Percentiles rank a stretch among this genome's conserved stretches.
Conservation (phyloP, 768 basidiomycete genomes). For the Brasilioporus rufonigricans region DNA sequence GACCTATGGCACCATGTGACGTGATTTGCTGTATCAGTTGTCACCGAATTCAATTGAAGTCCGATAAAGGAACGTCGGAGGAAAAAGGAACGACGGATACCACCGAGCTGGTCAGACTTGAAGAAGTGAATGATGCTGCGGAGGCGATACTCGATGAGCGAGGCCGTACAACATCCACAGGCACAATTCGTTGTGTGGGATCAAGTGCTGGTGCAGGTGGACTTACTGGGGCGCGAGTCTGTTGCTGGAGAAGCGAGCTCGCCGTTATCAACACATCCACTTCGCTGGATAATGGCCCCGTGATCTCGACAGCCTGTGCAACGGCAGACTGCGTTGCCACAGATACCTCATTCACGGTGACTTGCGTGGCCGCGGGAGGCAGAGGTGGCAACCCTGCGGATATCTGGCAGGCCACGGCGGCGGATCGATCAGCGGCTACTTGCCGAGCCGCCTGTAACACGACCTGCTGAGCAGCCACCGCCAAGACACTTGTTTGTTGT, state of each 20-base stretch:
- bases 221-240: conserved; percentile 33
- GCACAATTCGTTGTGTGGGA: conserved; percentile 24
- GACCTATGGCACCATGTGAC: conserved; percentile 27
- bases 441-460: conserved; percentile 74
- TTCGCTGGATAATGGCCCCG: conserved; percentile 69
- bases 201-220: conserved; percentile 24
- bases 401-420: conserved; percentile 39
- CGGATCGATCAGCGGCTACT: conserved; percentile 51
- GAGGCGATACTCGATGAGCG: conserved; percentile 35
- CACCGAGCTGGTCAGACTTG: conserved; percentile 20
- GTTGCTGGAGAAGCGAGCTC: conserved; percentile 47
- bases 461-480: conserved; percentile 76
- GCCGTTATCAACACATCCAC: conserved; percentile 81
- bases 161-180: conserved; percentile 32
- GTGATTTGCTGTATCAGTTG: conserved; percentile 1
- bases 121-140: conserved; percentile 22
- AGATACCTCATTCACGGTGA: conserved; percentile 57
- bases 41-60: conserved; percentile 27
- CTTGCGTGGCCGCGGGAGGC: conserved; percentile 35
- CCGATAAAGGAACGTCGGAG: conserved; percentile 24
- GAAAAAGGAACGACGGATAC: conserved; percentile 17
- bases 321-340: conserved; percentile 73
- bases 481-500: conserved; percentile 53
- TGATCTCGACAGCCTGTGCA: conserved; percentile 77
- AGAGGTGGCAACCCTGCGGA: conserved; percentile 38